Evolutionary conservation across 1,139 yeast species (phyloP).

Genomic region (Blastobotrys illinoisensis): DNA sequence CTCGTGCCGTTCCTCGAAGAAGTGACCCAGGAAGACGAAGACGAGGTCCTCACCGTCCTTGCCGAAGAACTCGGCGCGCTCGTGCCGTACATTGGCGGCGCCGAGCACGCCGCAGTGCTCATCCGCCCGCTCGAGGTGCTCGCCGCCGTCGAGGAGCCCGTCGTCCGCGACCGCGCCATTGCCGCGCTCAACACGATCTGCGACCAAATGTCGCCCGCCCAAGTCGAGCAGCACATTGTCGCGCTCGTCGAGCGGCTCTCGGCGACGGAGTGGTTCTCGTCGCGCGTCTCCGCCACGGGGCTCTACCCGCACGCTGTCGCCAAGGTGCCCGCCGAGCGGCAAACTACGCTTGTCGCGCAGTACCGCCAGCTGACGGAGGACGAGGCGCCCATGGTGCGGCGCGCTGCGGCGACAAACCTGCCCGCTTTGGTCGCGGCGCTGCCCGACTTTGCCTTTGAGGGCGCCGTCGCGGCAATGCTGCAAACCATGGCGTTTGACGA

Average conservation of each 20-base stretch:
- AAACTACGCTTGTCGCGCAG: constrained; percentile 50
- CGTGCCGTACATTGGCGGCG: constrained; percentile 84
- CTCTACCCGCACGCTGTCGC: constrained; percentile 67
- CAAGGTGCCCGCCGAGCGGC: constrained; percentile 46
- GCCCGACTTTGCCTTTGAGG: constrained; percentile 34
- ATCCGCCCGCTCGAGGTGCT: constrained; percentile 83
- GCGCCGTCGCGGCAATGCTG: constrained; percentile 67
- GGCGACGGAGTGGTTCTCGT: constrained; percentile 91
- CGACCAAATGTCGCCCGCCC: constrained; percentile 57
- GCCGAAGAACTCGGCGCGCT: constrained; percentile 88
- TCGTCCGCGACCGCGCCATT: constrained; percentile 92
- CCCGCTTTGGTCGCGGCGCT: constrained; percentile 66
- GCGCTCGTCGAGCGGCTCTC: constrained; percentile 74
- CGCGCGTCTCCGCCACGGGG: constrained; percentile 90
- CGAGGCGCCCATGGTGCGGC: constrained; percentile 97
- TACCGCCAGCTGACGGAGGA: constrained; percentile 73
- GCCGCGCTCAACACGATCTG: constrained; percentile 74
- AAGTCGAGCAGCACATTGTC: constrained; percentile 61
- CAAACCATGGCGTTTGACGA: constrained; percentile 74
- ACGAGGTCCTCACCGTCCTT: constrained; percentile 90
- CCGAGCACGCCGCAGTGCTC: constrained; percentile 66
- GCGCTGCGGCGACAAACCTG: constrained; percentile 84
- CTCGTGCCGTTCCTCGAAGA: constrained; percentile 82
- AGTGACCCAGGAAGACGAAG: constrained; percentile 97
- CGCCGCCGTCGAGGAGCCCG: constrained; percentile 95